phyloP scores from a whole-genome alignment of 768 basidiomycete genomes.

The Leucocoprinus sp. region DNA sequence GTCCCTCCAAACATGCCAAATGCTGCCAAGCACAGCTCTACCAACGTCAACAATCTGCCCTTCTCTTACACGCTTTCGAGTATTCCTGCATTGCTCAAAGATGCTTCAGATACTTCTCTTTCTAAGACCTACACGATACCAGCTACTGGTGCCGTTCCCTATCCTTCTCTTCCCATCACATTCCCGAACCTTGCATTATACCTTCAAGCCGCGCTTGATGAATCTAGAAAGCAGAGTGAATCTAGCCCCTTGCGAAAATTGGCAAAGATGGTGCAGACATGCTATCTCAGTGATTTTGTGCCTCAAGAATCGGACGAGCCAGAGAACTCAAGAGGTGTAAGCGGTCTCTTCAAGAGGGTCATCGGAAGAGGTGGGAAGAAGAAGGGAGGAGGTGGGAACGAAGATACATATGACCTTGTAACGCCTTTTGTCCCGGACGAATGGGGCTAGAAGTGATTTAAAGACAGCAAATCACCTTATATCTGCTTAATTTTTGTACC shows the following conservation, averaged over 20 bases:
- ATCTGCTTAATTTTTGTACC: neutral
- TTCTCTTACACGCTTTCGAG: slow-evolving; percentile 61
- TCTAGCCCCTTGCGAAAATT: slow-evolving; percentile 56
- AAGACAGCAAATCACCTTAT: neutral
- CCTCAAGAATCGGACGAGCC: slow-evolving; percentile 22
- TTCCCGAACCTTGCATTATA: slow-evolving; percentile 75
- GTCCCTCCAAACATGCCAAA: slow-evolving; percentile 38
- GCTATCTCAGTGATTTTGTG: slow-evolving; percentile 44
- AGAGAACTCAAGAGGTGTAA: slow-evolving; percentile 30
- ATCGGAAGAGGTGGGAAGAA: slow-evolving; percentile 42
- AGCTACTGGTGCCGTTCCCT: slow-evolving; percentile 46
- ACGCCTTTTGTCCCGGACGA: slow-evolving; percentile 77
- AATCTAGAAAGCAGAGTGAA: slow-evolving; percentile 58
- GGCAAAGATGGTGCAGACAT: slow-evolving; percentile 59
- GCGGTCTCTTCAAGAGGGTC: slow-evolving; percentile 52
- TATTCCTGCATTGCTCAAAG: slow-evolving; percentile 53
- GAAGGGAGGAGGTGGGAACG: slow-evolving; percentile 57
- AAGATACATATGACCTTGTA: slow-evolving; percentile 74
- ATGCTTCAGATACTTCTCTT: slow-evolving; percentile 51
- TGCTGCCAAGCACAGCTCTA: slow-evolving; percentile 41
- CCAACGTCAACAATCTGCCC: slow-evolving; percentile 60
- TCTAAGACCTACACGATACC: slow-evolving; percentile 72
- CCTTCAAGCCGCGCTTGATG: slow-evolving; percentile 60
- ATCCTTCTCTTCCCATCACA: slow-evolving; percentile 63
- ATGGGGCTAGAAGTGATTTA: slow-evolving; percentile 39